Evolutionary conservation across 2,329 filamentous ascomycete genomes (phyloP).

Genomic region (Furcasterigmium sp.): DNA sequence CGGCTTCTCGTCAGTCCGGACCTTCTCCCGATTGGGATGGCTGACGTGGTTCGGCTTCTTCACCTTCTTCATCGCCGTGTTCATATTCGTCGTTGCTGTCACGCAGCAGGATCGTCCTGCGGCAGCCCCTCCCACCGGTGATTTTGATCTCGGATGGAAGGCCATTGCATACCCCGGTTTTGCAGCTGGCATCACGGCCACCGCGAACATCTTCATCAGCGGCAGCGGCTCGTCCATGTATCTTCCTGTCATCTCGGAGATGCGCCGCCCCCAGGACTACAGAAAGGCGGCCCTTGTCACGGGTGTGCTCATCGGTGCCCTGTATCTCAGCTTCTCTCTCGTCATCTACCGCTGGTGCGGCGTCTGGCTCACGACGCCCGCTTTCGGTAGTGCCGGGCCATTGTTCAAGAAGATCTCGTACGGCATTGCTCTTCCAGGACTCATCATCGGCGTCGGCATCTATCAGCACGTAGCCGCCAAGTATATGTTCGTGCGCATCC

Average conservation of each 20-base stretch:
- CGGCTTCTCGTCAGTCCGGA: slow-evolving; percentile 43
- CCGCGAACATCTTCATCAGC: slow-evolving; percentile 47
- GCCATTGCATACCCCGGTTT: slow-evolving; percentile 23
- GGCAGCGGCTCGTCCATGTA: slow-evolving; percentile 47
- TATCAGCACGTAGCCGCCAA: slow-evolving; percentile 48
- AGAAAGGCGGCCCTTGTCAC: slow-evolving; percentile 46
- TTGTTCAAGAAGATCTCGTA: slow-evolving; percentile 45
- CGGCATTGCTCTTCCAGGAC: slow-evolving; percentile 43
- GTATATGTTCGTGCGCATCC: slow-evolving; percentile 43
- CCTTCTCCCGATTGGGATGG: slow-evolving; percentile 44
- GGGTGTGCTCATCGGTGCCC: slow-evolving; percentile 41
- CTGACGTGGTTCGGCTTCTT: slow-evolving; percentile 40
- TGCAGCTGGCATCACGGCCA: slow-evolving; percentile 25
- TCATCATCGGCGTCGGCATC: slow-evolving; percentile 42
- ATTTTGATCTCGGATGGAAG: slow-evolving; percentile 28
- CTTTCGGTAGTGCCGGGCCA: slow-evolving; percentile 38
- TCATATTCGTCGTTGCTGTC: slow-evolving; percentile 42
- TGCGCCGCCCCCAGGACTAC: slow-evolving; percentile 42
- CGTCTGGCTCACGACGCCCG: slow-evolving; percentile 35
- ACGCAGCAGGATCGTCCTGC: slow-evolving; percentile 43
- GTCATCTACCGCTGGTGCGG: slow-evolving; percentile 47
- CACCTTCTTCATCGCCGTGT: slow-evolving; percentile 32
- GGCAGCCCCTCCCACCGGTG: slow-evolving; percentile 29
- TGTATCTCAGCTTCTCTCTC: slow-evolving; percentile 44
- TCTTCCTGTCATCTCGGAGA: slow-evolving; percentile 48